Base-by-base conservation (phyloP, 345 rosid genomes). In the Citrus medica region DNA sequence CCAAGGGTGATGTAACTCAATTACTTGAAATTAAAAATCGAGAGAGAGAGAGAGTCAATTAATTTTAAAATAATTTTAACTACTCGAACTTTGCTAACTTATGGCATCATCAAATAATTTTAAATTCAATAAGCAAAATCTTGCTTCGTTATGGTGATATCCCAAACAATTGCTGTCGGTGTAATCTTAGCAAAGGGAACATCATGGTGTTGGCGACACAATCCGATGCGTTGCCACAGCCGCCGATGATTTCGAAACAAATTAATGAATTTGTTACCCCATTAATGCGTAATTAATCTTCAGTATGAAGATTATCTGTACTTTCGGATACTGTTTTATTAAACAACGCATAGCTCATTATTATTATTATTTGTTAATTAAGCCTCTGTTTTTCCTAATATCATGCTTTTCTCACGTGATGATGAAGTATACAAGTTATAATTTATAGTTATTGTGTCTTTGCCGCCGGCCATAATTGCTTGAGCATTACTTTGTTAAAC, bases 181-280 rank as follows among this genome's bases (percentile, higher is more conserved):
- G 78, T 38, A 24, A 64, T 76, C 35, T 74, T 74, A 40, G 62
- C 74, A 75, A 53, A 22, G 80, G 82, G 42, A 46, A 71, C 77
- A 58, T 80, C 63, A 14, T 5, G 40, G 33, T 63, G 79, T 77
- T 51, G 65, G 13, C 69, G 12, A 71, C 82, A 77, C 53, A n/a
- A 58, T 51, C 82, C 69, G 51, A 67, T 85, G 83, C 86, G 80
- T 51, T 66, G 77, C 68, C 73, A 69, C 85, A 82, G 79, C 55
- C 38, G 80, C 35, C 22, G 80, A 75, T 66, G 79, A 75, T 67
- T 61, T 48, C 40, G 25, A 62, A 76, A 70, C 81, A 32, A 42
- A 22, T 30, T 10, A 60, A 65, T 14, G 61, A 30, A 53, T 74
- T 9, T 42, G 35, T 12, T 70, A 65, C 77, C 67, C 42, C 80